A percentile compares a stretch with the other conserved stretches of the same genome.
These are phyloP conservation scores for Anisodus tanguticus DNA, from an alignment of 257 asterid species.

Conservation along the genomic window DNA sequence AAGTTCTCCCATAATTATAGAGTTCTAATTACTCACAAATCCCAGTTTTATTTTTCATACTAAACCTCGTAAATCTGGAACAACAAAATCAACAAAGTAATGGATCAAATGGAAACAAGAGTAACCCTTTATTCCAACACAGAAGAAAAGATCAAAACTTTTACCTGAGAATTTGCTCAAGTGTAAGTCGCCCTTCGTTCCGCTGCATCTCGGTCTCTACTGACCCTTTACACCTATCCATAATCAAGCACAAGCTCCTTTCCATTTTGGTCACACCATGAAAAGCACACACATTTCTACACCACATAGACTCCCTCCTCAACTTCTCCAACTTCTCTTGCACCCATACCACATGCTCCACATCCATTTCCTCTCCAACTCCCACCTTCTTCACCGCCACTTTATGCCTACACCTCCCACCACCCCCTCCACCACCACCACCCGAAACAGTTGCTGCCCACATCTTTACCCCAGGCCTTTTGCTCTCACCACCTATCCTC, in stretches of 20 bases:
- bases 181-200: conserved; percentile 92
- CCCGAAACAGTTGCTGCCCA: conserved; percentile 65
- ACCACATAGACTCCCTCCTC: conserved; percentile 90
- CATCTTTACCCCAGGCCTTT: conserved; percentile 66
- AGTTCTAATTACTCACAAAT: background rate
- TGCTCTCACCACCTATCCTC: conserved; percentile 62
- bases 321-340: conserved; percentile 87
- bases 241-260: conserved; percentile 74
- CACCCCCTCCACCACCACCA: conserved; percentile 41
- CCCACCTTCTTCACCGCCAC: conserved; percentile 81
- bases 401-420: conserved; percentile 74
- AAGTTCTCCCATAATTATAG: background rate
- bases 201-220: conserved; percentile 83
- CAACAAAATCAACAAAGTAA: background rate
- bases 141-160: conserved; percentile 26
- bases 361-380: conserved; percentile 66
- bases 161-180: conserved; percentile 95
- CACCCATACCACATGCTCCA: conserved; percentile 61
- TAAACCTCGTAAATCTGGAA: conserved; percentile 5
- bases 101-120: background rate
- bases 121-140: conserved; percentile 19
- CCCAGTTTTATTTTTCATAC: background rate
- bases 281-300: conserved; percentile 90
- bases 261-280: conserved; percentile 76
- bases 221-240: conserved; percentile 93